These are phyloP conservation scores for Coprinellus micaceus DNA, from an alignment of 768 basidiomycete genomes.

Conservation along the genomic window DNA sequence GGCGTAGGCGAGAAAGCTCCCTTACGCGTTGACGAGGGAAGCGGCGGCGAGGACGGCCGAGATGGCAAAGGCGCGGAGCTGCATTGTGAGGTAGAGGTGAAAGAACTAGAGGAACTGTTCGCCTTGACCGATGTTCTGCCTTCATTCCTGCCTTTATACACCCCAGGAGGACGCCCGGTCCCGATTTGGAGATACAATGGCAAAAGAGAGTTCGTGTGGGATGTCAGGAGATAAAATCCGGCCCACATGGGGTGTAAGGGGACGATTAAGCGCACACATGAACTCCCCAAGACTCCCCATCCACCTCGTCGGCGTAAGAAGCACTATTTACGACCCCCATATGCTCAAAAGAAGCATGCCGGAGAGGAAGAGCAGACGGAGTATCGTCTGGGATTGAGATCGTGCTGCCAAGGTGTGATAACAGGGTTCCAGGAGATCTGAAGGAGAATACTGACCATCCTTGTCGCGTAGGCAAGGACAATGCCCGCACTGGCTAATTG, in stretches of 20 bases:
- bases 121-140: not conserved
- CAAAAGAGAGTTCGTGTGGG: not conserved
- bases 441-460: too few species aligned
- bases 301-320: not conserved
- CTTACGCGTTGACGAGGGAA: conserved; percentile 19
- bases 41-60: conserved; percentile 26
- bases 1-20: not conserved
- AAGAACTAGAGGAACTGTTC: not conserved
- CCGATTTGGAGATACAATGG: not conserved
- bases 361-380: not conserved
- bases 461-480: too few species aligned
- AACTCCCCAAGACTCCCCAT: not conserved
- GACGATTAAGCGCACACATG: not conserved
- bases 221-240: not conserved
- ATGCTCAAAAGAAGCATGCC: not conserved
- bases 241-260: not conserved
- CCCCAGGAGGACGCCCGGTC: not conserved
- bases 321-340: not conserved
- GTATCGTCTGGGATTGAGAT: not conserved
- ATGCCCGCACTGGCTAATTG: too few species aligned
- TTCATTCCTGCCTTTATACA: conserved; percentile 4
- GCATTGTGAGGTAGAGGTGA: conserved; percentile 9
- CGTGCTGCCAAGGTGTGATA: not conserved
- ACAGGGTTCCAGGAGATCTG: not conserved
- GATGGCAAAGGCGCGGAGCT: conserved; percentile 25